Percentiles rank a stretch among this genome's conserved stretches.
phyloP scores from a whole-genome alignment of 345 rosid species.

The Eucalyptus pumila region DNA sequence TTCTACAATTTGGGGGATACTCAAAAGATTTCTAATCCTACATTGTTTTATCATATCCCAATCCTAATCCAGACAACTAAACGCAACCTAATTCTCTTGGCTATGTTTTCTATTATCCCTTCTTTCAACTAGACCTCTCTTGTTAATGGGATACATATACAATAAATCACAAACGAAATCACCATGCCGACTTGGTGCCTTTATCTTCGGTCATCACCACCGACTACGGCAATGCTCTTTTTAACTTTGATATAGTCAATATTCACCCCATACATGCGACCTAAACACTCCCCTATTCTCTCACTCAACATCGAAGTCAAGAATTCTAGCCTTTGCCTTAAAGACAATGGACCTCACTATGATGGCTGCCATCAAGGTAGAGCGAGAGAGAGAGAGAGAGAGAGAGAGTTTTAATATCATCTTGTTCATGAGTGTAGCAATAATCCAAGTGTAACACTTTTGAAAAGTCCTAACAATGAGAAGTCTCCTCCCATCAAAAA shows the following conservation, averaged over 20 bases:
- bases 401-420: background rate
- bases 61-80: fast-evolving
- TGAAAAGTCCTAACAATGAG: background rate
- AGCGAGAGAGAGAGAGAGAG: no score
- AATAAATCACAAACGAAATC: background rate
- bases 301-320: background rate
- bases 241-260: background rate
- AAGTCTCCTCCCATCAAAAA: background rate
- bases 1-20: background rate
- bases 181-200: background rate
- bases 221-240: background rate
- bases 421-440: background rate
- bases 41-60: background rate
- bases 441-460: background rate
- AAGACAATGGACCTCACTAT: background rate
- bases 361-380: background rate
- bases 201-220: background rate
- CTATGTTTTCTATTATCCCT: background rate
- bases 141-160: background rate
- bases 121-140: background rate
- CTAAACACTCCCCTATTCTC: background rate
- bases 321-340: background rate
- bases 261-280: background rate
- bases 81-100: background rate
- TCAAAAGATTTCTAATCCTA: background rate